Percentiles rank a stretch among this genome's conserved stretches.
phyloP scores from a whole-genome alignment of 2,329 filamentous ascomycete genomes.

The Magnaporthiopsis incrustans region DNA sequence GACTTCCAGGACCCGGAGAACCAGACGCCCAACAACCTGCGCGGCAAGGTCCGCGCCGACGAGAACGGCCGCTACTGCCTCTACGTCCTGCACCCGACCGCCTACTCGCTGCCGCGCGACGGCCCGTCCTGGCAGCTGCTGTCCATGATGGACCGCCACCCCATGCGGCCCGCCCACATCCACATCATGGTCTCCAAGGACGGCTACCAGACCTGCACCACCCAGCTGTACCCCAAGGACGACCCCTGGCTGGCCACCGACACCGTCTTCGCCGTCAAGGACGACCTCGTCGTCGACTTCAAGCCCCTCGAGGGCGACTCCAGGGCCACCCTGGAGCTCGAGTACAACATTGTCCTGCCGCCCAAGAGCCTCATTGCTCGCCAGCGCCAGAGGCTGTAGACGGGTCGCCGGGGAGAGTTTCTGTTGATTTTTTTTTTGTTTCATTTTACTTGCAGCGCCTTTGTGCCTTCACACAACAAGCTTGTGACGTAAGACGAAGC shows the following conservation, averaged over 20 bases:
- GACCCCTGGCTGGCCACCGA: slow-evolving; percentile 44
- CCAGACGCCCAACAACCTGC: slow-evolving; percentile 54
- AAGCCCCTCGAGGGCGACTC: slow-evolving; percentile 25
- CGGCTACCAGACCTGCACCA: slow-evolving; percentile 54
- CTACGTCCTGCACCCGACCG: slow-evolving; percentile 48
- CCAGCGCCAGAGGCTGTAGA: not conserved
- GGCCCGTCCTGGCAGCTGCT: slow-evolving; percentile 48
- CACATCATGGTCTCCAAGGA: slow-evolving; percentile 42
- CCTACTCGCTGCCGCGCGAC: slow-evolving; percentile 30
- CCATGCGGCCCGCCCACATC: slow-evolving; percentile 51
- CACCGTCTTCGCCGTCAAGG: slow-evolving; percentile 31
- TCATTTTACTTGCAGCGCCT: not conserved
- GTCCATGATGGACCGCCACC: slow-evolving; percentile 44
- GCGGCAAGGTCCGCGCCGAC: slow-evolving; percentile 58
- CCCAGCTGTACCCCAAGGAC: slow-evolving; percentile 58
- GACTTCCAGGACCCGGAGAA: slow-evolving; percentile 63
- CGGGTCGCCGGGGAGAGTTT: not conserved
- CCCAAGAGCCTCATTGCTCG: slow-evolving; percentile 16
- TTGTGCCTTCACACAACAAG: not conserved
- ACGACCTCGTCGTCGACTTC: slow-evolving; percentile 28
- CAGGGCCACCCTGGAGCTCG: slow-evolving; percentile 22
- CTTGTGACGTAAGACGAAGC: not conserved
- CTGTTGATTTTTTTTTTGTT: not conserved
- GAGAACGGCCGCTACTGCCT: slow-evolving; percentile 53
- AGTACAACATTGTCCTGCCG: slow-evolving; percentile 28